phyloP scores from a whole-genome alignment of 345 rosid species.

The Dovyalis caffra region DNA sequence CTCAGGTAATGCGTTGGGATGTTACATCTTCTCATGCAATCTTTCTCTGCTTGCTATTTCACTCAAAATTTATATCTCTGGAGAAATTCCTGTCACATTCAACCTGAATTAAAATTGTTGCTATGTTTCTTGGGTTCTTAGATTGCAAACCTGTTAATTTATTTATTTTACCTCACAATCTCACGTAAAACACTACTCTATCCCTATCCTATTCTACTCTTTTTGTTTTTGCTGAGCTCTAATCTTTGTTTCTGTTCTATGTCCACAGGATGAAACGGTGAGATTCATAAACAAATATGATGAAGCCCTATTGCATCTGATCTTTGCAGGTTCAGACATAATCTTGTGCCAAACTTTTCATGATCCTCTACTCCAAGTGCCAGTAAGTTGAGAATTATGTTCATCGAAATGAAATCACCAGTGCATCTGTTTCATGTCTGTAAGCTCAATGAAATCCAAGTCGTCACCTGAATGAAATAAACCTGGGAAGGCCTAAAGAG shows the following conservation, averaged over 20 bases:
- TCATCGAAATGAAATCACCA: background rate
- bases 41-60: background rate
- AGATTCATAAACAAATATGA: conserved; percentile 40
- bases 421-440: background rate
- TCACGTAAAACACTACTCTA: no score
- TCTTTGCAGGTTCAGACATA: conserved; percentile 64
- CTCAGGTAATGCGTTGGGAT: no score
- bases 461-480: background rate
- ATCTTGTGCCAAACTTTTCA: conserved; percentile 52
- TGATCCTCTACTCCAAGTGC: conserved; percentile 62
- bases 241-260: conserved; percentile 7
- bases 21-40: no score
- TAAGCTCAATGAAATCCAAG: background rate
- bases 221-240: background rate
- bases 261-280: conserved; percentile 44
- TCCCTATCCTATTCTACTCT: background rate
- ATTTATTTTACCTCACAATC: no score
- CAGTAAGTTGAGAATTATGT: conserved; percentile 39
- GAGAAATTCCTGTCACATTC: background rate
- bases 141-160: no score
- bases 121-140: no score
- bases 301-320: conserved; percentile 50
- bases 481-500: background rate
- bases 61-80: background rate
- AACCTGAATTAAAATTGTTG: no score